phyloP scores from a whole-genome alignment of 345 rosid genomes.

The Geranium rotundifolium region DNA sequence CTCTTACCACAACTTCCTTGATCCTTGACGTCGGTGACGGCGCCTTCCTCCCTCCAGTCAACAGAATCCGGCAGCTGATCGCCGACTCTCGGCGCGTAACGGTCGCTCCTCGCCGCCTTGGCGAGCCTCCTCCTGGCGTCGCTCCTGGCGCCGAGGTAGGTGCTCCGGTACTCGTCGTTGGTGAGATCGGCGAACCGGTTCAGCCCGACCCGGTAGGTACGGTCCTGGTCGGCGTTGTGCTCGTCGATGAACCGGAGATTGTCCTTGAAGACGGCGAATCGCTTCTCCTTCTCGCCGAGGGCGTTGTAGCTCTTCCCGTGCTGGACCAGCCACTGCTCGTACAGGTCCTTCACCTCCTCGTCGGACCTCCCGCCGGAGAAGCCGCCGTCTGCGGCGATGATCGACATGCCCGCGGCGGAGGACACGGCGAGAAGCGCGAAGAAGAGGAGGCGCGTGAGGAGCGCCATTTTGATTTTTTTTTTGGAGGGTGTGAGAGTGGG shows the following conservation, averaged over 20 bases:
- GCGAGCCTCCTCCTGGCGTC: background rate
- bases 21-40: constrained; percentile 66
- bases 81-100: constrained; percentile 45
- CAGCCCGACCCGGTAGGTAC: constrained; percentile 20
- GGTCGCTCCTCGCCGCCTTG: constrained; percentile 27
- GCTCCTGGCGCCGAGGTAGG: constrained; percentile 18
- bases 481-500: too few relatives aligned
- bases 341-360: constrained; percentile 19
- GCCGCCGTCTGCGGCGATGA: constrained; percentile 1
- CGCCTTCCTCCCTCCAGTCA: constrained; percentile 82
- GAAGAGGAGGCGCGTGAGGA: background rate
- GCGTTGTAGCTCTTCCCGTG: constrained; percentile 26
- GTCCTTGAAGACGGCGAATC: constrained; percentile 28
- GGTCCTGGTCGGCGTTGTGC: constrained; percentile 17
- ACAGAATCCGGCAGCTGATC: constrained; percentile 59
- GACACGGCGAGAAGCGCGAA: background rate
- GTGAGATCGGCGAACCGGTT: constrained; percentile 31
- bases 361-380: constrained; percentile 15
- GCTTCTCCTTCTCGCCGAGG: constrained; percentile 25
- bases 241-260: constrained; percentile 25
- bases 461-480: too few relatives aligned
- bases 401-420: constrained; percentile 8
- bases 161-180: constrained; percentile 27
- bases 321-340: constrained; percentile 24
- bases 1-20: constrained; percentile 76